Evolutionary conservation across 2,329 filamentous ascomycete genomes (phyloP).

Genomic region (Fusarium sp.): DNA sequence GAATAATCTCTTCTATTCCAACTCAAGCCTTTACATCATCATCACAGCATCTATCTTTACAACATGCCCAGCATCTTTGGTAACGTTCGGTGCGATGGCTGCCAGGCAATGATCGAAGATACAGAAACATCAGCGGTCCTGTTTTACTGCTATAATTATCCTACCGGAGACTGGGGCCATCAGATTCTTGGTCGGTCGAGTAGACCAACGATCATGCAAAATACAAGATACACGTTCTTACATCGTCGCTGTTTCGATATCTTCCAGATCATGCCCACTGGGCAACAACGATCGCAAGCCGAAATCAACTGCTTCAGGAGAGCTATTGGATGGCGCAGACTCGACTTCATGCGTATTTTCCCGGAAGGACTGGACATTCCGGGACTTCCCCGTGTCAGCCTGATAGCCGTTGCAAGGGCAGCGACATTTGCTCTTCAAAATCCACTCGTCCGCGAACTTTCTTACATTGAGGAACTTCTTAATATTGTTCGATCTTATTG

Average conservation of each 20-base stretch:
- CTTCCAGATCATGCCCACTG: accelerated
- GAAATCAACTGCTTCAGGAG: not conserved
- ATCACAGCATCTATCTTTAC: not conserved
- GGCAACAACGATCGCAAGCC: not conserved
- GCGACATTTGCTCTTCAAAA: not conserved
- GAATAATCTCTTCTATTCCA: not conserved
- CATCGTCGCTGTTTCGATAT: not conserved
- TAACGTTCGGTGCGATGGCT: not conserved
- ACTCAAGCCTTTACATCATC: not conserved
- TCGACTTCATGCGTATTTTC: not conserved
- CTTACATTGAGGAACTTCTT: not conserved
- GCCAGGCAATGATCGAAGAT: not conserved
- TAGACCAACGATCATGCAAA: too few species aligned
- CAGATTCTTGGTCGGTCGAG: accelerated
- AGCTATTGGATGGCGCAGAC: not conserved
- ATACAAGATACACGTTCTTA: not conserved
- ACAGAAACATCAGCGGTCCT: not conserved
- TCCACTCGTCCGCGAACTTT: too few species aligned
- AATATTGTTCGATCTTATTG: not conserved
- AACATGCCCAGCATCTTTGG: not conserved
- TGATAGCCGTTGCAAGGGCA: not conserved
- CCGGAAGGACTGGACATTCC: not conserved
- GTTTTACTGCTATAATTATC: accelerated
- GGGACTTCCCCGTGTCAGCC: too few species aligned
- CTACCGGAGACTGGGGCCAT: not conserved